Conservation (phyloP, 2,329 filamentous ascomycete genomes). For the Fusarium neocosmosporiellum region DNA sequence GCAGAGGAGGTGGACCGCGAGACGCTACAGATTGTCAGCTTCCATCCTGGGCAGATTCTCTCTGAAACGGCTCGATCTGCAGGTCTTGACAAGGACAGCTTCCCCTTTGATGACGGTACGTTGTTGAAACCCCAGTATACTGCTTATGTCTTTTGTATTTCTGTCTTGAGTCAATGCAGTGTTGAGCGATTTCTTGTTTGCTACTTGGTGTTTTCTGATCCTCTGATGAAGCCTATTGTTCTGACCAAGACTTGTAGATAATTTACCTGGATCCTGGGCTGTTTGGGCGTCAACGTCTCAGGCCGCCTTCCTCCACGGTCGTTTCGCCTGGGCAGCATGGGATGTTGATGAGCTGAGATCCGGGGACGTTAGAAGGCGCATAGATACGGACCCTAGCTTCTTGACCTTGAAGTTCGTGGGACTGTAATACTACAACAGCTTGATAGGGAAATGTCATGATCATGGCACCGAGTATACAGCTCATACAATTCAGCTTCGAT, state of each 20-base stretch:
- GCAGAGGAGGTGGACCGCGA: neutral
- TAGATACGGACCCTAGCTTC: neutral
- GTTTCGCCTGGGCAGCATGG: neutral
- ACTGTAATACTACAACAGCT: neutral
- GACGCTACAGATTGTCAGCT: neutral
- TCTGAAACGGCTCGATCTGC: neutral
- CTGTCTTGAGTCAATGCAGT: no score
- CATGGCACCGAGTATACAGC: neutral
- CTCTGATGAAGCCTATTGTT: neutral
- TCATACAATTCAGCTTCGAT: neutral
- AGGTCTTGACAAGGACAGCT: neutral
- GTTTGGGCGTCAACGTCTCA: neutral
- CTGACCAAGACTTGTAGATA: neutral
- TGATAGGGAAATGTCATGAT: no score
- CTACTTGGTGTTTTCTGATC: neutral
- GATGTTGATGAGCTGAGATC: neutral
- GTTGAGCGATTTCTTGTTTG: neutral
- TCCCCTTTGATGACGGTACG: neutral
- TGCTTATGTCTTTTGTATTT: neutral
- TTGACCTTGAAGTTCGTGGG: neutral
- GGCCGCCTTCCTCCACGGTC: neutral
- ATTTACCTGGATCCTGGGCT: neutral
- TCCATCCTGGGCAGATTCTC: neutral
- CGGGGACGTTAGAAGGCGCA: neutral
- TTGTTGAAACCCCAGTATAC: fast-evolving